A percentile compares a stretch with the other conserved stretches of the same genome.
Conservation (phyloP, 805 yeast species). For the Yarrowia divulgata region DNA sequence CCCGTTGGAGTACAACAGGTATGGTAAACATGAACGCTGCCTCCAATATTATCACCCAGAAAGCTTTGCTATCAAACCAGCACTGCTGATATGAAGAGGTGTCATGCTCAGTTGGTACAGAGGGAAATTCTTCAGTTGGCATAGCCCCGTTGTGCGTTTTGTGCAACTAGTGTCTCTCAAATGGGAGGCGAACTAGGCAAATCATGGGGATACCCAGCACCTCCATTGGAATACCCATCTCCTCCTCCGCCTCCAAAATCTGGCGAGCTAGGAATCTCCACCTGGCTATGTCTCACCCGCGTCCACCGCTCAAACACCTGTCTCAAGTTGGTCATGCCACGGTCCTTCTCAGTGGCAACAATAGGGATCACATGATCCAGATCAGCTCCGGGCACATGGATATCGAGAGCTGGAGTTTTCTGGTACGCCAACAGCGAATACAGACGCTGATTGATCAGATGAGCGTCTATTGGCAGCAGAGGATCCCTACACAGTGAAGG, state of each 20-base stretch:
- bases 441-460: conserved; percentile 22
- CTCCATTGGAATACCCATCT: too few species aligned
- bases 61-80: too few species aligned
- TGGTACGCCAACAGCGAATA: conserved; percentile 13
- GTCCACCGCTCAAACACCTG: conserved; percentile 21
- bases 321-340: background rate
- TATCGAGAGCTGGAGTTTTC: background rate
- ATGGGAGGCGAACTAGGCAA: background rate
- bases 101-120: too few species aligned
- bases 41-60: too few species aligned
- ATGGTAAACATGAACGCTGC: too few species aligned
- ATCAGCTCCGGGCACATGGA: conserved; percentile 24
- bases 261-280: conserved; percentile 18
- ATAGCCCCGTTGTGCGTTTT: too few species aligned
- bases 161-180: too few species aligned
- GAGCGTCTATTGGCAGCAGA: conserved; percentile 13
- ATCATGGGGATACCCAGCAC: background rate
- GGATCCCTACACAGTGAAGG: conserved; percentile 10
- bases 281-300: background rate
- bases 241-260: background rate
- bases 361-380: conserved; percentile 12
- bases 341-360: conserved; percentile 3
- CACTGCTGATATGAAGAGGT: too few species aligned
- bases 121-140: too few species aligned
- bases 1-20: too few species aligned